These are phyloP conservation scores for Sordaria brevicollis DNA, from an alignment of 495 filamentous ascomycete genomes.

Conservation along the genomic window DNA sequence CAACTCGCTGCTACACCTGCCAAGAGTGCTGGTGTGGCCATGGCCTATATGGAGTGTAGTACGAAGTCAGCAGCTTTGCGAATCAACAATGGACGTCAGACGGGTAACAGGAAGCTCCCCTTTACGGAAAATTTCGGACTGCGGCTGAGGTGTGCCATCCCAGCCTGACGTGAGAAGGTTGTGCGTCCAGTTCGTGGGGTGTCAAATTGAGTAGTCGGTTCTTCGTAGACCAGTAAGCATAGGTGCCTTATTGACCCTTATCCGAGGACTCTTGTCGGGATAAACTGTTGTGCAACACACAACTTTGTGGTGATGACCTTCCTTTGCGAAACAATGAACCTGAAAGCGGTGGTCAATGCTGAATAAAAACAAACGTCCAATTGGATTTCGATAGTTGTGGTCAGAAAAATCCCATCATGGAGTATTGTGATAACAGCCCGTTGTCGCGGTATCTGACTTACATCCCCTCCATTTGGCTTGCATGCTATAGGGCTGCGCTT, in stretches of 20 bases:
- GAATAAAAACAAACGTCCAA: background rate
- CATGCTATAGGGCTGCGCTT: conserved; percentile 8
- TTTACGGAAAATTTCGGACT: background rate
- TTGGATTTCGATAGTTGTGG: background rate
- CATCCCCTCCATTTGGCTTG: background rate
- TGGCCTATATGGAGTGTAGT: background rate
- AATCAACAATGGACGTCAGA: background rate
- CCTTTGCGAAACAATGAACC: background rate
- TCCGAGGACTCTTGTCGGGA: background rate
- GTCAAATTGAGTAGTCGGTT: background rate
- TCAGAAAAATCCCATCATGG: background rate
- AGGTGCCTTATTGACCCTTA: background rate
- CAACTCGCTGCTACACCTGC: background rate
- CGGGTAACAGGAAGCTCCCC: background rate
- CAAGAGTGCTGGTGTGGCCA: background rate
- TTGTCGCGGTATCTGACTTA: background rate
- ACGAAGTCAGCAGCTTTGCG: background rate
- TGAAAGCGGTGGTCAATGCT: background rate
- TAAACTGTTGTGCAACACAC: background rate
- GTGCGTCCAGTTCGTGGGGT: background rate
- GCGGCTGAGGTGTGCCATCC: background rate
- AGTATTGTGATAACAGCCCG: background rate
- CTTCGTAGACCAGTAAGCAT: background rate
- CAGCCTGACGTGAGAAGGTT: background rate
- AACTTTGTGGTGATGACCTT: background rate